Evolutionary conservation across 2,329 filamentous ascomycete genomes (phyloP).

Genomic region (Whalleya microplaca): DNA sequence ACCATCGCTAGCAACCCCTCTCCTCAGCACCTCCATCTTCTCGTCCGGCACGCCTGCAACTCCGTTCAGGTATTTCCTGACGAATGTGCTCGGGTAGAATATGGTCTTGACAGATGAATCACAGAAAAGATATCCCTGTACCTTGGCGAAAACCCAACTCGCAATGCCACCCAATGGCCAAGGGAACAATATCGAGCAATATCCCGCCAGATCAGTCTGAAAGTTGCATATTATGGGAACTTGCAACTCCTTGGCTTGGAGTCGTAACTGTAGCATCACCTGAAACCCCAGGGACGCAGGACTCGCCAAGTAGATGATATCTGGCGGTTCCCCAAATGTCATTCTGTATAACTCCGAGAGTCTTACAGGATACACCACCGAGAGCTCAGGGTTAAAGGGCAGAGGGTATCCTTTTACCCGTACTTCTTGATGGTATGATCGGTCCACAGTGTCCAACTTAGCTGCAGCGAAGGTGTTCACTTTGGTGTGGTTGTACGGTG

Average conservation of each 20-base stretch:
- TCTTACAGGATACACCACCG: constrained; percentile 70
- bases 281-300: constrained; percentile 73
- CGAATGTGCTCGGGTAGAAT: constrained; percentile 70
- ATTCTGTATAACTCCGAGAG: constrained; percentile 62
- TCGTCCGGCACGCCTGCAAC: constrained; percentile 54
- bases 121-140: constrained; percentile 69
- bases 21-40: constrained; percentile 64
- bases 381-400: constrained; percentile 73
- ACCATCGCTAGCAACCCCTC: constrained; percentile 66
- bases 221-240: constrained; percentile 70
- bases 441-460: constrained; percentile 31
- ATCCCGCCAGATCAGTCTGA: constrained; percentile 72
- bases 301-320: constrained; percentile 71
- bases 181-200: constrained; percentile 71
- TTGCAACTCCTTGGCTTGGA: constrained; percentile 57
- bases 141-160: constrained; percentile 63
- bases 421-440: constrained; percentile 50
- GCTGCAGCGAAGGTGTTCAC: constrained; percentile 55
- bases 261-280: constrained; percentile 69
- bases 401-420: constrained; percentile 67
- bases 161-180: constrained; percentile 63
- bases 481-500: constrained; percentile 60
- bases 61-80: constrained; percentile 62
- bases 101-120: constrained; percentile 65
- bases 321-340: constrained; percentile 62